Evolutionary conservation across 768 basidiomycete genomes (phyloP), one percentile per base, ranked within the genome.

Genomic region (Pluteus cervinus): DNA sequence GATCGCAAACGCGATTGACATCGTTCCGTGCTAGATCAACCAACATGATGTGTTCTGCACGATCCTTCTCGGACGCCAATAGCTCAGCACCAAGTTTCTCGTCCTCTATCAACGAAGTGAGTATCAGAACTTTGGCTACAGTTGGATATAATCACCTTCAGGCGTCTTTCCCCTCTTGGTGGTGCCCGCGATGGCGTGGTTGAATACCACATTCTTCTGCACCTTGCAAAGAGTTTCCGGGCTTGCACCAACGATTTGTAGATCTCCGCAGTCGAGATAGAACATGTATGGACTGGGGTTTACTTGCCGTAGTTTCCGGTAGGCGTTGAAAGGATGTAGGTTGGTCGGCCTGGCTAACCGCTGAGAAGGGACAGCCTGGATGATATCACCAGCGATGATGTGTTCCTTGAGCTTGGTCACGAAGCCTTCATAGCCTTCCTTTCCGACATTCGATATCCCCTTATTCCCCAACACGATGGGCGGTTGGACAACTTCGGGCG

Each of bases 271-370:
- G 51, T 98, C 88, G 49, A 99, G 58, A 56, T 92, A 99, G 63
- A 93, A 99, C 93, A 96, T 97, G 62, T 99, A 98, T 11, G 96
- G 96, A 38, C 90, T 94, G 1, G 96, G 96, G 51, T 99, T 99
- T 44, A 97, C 76, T 51, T 93, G 83, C 30, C 96, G 82, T 30
- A 99, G 71, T 37, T 89, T 86, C 34, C 96, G 73, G 55, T 98
- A 99, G 5, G 84, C 91, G 64, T 98, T 99, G 71, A 99, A 99
- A 2, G 96, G 94, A 57, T 98, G 91, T 14, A 99, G 66, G 14
- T 73, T 58, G 0, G 96, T 98, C 24, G 86, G 84, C 23, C 90
- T 76, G 10, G 87, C 67, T 21, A 98, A 68, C 20, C 93, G 73
- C 57, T 98, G 96, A 7, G 90, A 93, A 6, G 96, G 96, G 5